These are phyloP conservation scores for Cucurbita moschata DNA, from an alignment of 306 rosid species.

Conservation along the genomic window DNA sequence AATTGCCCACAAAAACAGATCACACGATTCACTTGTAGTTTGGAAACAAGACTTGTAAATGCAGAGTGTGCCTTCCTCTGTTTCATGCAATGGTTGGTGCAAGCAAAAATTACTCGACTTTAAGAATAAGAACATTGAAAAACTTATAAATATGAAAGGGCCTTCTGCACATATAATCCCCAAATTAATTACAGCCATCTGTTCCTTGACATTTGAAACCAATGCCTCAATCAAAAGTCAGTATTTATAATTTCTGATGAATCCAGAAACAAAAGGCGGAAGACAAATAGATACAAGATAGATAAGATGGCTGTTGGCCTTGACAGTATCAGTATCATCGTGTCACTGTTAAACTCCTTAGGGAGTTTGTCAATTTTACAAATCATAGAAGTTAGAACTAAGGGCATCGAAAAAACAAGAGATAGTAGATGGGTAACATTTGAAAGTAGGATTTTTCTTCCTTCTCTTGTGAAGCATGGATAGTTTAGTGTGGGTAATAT, in stretches of 20 bases:
- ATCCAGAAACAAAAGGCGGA: background rate
- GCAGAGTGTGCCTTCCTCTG: background rate
- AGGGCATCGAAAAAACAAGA: background rate
- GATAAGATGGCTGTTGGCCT: background rate
- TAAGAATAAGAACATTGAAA: background rate
- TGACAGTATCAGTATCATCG: background rate
- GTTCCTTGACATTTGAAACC: background rate
- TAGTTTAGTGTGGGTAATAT: background rate
- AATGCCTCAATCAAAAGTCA: background rate
- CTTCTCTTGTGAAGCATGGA: background rate
- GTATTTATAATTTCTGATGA: background rate
- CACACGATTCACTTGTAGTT: background rate
- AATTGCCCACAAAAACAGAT: background rate
- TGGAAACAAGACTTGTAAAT: background rate
- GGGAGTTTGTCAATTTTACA: background rate
- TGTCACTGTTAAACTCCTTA: background rate
- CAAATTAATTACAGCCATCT: background rate
- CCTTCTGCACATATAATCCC: background rate
- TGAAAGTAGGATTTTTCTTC: background rate
- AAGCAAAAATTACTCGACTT: background rate
- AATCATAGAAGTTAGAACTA: background rate
- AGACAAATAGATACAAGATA: background rate
- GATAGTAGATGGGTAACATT: background rate
- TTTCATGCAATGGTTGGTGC: background rate
- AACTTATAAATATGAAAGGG: background rate